phyloP scores from a whole-genome alignment of 2,329 filamentous ascomycete genomes.

The Pestalotiopsis sp. region DNA sequence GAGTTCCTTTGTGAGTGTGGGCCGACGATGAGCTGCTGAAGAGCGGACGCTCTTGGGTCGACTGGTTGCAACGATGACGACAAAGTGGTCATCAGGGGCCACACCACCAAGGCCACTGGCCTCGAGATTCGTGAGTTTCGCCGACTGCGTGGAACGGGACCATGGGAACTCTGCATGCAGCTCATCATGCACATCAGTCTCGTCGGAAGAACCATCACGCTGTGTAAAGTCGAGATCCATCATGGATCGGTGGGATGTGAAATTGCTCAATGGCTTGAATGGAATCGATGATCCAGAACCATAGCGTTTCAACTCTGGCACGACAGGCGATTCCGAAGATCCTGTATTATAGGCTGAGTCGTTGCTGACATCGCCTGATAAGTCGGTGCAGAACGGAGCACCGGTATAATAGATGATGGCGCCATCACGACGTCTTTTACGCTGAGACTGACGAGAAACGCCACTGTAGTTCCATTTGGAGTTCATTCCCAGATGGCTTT shows the following conservation, averaged over 20 bases:
- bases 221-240: slow-evolving; percentile 28
- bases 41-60: slow-evolving; percentile 33
- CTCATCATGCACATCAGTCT: slow-evolving; percentile 37
- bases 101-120: slow-evolving; percentile 62
- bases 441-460: slow-evolving; percentile 46
- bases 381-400: slow-evolving; percentile 77
- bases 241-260: slow-evolving; percentile 21
- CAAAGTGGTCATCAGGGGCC: slow-evolving; percentile 65
- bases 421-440: slow-evolving; percentile 63
- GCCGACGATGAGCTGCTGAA: slow-evolving; percentile 6
- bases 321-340: slow-evolving; percentile 32
- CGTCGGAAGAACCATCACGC: slow-evolving; percentile 31
- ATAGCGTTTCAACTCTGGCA: slow-evolving; percentile 25
- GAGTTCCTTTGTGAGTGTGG: slow-evolving; percentile 11
- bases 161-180: slow-evolving; percentile 48
- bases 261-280: slow-evolving; percentile 52
- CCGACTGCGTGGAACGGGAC: slow-evolving; percentile 42
- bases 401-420: slow-evolving; percentile 84
- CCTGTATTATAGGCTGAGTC: slow-evolving; percentile 47
- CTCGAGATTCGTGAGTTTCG: slow-evolving; percentile 45
- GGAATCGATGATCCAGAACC: slow-evolving; percentile 53
- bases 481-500: slow-evolving; percentile 47
- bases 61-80: slow-evolving; percentile 54
- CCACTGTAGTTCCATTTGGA: slow-evolving; percentile 49
- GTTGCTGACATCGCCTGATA: slow-evolving; percentile 66